These are phyloP conservation scores for Epichloe festucae DNA, from an alignment of 2,329 filamentous ascomycete genomes.

Conservation along the genomic window DNA sequence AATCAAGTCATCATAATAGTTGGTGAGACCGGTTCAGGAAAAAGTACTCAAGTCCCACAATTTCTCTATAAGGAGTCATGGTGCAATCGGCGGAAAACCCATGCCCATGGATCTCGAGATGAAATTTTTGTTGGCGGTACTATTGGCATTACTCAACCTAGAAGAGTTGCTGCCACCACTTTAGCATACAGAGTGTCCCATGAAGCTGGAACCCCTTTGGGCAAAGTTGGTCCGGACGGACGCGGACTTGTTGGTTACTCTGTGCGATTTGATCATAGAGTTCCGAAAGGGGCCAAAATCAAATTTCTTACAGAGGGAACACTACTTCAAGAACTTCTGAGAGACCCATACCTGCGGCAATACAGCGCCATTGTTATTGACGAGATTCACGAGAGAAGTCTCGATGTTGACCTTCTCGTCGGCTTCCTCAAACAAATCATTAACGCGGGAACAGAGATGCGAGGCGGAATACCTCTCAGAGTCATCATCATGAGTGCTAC, in stretches of 20 bases:
- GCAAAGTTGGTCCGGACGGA: constrained; percentile 26
- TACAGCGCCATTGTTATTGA: constrained; percentile 91
- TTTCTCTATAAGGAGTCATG: constrained; percentile 69
- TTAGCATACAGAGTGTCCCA: constrained; percentile 77
- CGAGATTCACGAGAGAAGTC: constrained; percentile 90
- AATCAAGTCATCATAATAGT: constrained; percentile 72
- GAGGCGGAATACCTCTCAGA: constrained; percentile 65
- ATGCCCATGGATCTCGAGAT: constrained; percentile 23
- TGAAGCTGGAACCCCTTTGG: constrained; percentile 49
- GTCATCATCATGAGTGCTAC: constrained; percentile 96
- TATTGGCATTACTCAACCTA: constrained; percentile 88
- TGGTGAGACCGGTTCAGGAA: constrained; percentile 91
- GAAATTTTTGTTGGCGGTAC: constrained; percentile 55
- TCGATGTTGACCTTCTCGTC: constrained; percentile 83
- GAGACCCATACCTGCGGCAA: constrained; percentile 66
- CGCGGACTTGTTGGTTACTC: constrained; percentile 69
- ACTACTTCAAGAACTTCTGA: constrained; percentile 83
- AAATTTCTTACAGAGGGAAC: constrained; percentile 96
- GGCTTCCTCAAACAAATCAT: constrained; percentile 79
- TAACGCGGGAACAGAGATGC: constrained; percentile 44
- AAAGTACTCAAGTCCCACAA: constrained; percentile 92
- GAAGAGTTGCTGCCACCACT: constrained; percentile 85
- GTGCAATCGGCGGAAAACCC: constrained; percentile 52
- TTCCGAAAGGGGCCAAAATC: constrained; percentile 69
- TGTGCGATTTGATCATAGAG: constrained; percentile 82